Base-by-base conservation (phyloP, 2,329 filamentous ascomycete genomes). In the Amphichorda felina region DNA sequence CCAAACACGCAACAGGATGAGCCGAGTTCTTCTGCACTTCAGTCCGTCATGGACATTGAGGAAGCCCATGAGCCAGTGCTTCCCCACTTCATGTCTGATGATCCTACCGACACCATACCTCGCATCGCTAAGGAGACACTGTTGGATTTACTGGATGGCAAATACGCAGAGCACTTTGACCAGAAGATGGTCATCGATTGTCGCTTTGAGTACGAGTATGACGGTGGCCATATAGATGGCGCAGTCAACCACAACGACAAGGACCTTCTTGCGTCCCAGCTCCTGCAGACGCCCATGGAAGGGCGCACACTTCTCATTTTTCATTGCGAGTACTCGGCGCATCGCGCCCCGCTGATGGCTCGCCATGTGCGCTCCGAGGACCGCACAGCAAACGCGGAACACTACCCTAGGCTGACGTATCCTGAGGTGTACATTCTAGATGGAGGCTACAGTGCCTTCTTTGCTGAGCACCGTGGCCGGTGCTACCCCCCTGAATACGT, bases 201-300 rank as follows among this genome's bases (percentile, higher is more conserved):
- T 57, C 83, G 91, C 15, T 98, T 98, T 54, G 91, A 98, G 67
- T 98, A 98, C 57, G 91, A 98, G 61, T 98, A 93, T 55, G 82
- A 94, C 13, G 91, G 91, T 38, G 91, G 91, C 24, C 91, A 98
- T 56, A 95, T 98, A 52, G 75, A 87, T 46, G 83, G 83, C 14
- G 91, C 91, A 30, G 69, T 94, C 61, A 98, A 98, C 66, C 91
- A 87, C 66, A 96, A 94, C 60, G 86, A 95, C 64, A 95, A 95
- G 61, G 89, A 98, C 50, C 64, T 82, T 41, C 69, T 98, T 39
- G 77, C 86, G 8, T 68, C 68, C 37, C 77, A 88, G 45, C 73
- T 98, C 33, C 94, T 98, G 56, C 63, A 75, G 38, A 69, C 65
- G 16, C 68, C 70, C 14, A 75, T 79, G 49, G 63, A 73, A 32